A percentile compares a stretch with the other conserved stretches of the same genome.
These are phyloP conservation scores for Amanita subjunquillea DNA, from an alignment of 768 basidiomycete species.

Conservation along the genomic window DNA sequence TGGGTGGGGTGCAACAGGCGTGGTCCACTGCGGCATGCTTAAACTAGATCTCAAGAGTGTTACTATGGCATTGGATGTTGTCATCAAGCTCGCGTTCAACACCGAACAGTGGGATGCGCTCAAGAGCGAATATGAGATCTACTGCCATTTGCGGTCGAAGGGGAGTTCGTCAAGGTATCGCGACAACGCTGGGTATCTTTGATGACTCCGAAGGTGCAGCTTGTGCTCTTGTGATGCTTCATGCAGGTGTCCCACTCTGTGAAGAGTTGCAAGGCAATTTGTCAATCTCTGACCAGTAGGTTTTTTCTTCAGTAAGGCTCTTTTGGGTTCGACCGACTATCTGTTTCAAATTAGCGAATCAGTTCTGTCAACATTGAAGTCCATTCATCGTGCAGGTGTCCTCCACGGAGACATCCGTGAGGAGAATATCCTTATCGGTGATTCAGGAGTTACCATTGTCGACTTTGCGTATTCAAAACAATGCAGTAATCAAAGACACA, in stretches of 20 bases:
- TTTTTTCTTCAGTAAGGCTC: slow-evolving; percentile 3
- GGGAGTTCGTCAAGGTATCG: slow-evolving; percentile 9
- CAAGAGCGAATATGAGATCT: slow-evolving; percentile 10
- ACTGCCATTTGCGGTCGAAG: slow-evolving; percentile 10
- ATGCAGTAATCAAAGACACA: slow-evolving; percentile 9
- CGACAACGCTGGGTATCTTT: slow-evolving; percentile 9
- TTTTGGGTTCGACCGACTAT: slow-evolving; percentile 2
- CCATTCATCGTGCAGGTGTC: slow-evolving; percentile 11
- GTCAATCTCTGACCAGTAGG: slow-evolving; percentile 9
- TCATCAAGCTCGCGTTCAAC: slow-evolving; percentile 11
- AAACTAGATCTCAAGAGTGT: slow-evolving; percentile 6
- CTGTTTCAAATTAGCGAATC: slow-evolving; percentile 9
- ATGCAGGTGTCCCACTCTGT: slow-evolving; percentile 7
- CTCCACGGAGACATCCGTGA: slow-evolving; percentile 12
- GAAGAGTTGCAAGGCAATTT: background rate
- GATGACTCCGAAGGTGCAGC: slow-evolving; percentile 11
- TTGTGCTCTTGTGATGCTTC: slow-evolving; percentile 9
- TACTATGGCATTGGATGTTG: slow-evolving; percentile 9
- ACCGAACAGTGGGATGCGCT: slow-evolving; percentile 10
- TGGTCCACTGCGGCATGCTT: slow-evolving; percentile 11
- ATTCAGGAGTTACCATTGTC: slow-evolving; percentile 10
- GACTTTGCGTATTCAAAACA: slow-evolving; percentile 10
- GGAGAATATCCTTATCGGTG: slow-evolving; percentile 10
- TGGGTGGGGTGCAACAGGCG: slow-evolving; percentile 11
- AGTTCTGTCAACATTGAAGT: slow-evolving; percentile 7